Conservation (phyloP, 345 rosid genomes). For the Erodium maritimum region DNA sequence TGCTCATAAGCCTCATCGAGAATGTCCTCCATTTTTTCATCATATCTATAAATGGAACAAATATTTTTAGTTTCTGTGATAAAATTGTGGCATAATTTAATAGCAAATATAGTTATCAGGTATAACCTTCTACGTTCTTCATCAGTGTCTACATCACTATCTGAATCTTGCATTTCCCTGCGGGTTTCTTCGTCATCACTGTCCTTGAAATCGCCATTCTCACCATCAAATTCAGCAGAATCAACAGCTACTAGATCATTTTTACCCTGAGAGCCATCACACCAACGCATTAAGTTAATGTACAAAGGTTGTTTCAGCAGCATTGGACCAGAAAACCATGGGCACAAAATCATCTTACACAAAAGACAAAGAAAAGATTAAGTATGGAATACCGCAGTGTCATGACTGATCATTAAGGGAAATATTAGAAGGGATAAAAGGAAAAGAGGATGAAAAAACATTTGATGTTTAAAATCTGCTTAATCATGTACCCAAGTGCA, state of each 20-base stretch:
- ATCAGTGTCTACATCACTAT: slow-evolving; percentile 69
- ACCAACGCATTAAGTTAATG: too few relatives aligned
- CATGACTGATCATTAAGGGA: too few relatives aligned
- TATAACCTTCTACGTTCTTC: slow-evolving; percentile 61
- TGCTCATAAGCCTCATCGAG: slow-evolving; percentile 74
- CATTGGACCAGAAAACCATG: too few relatives aligned
- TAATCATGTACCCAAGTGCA: too few relatives aligned
- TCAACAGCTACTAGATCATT: slow-evolving; percentile 72
- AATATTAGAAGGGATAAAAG: too few relatives aligned
- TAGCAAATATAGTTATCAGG: not conserved
- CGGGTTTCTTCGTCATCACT: slow-evolving; percentile 43
- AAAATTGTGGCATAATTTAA: not conserved
- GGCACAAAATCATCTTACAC: too few relatives aligned
- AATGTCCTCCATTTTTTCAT: slow-evolving; percentile 60
- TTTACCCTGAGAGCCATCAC: slow-evolving; percentile 44
- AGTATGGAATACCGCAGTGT: too few relatives aligned
- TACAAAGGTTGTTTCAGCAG: too few relatives aligned
- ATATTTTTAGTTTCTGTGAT: not conserved
- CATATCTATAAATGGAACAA: slow-evolving; percentile 40
- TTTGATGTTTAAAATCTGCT: too few relatives aligned
- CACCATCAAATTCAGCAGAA: slow-evolving; percentile 43
- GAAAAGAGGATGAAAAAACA: too few relatives aligned
- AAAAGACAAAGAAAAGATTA: too few relatives aligned
- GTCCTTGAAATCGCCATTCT: slow-evolving; percentile 22
- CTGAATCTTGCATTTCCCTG: slow-evolving; percentile 27